Evolutionary conservation across 345 rosid genomes (phyloP).

Genomic region (Boechera stricta): DNA sequence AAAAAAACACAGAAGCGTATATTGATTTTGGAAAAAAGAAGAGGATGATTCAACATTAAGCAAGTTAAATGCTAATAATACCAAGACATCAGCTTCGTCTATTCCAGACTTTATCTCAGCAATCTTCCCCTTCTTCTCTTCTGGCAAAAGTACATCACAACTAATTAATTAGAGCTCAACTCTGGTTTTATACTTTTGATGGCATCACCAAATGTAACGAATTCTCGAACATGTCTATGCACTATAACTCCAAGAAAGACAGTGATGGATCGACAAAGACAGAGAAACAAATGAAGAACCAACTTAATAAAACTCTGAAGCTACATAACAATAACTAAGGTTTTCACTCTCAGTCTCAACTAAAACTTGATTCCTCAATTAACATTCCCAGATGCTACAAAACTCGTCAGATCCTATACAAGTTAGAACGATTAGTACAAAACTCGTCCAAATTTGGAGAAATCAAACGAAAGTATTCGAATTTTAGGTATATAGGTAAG

Average conservation of each 20-base stretch:
- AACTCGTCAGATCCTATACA: conserved; percentile 15
- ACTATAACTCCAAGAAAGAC: background rate
- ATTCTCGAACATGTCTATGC: conserved; percentile 4
- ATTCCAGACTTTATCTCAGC: conserved; percentile 71
- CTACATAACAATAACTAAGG: background rate
- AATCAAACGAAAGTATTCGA: background rate
- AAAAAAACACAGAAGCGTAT: background rate
- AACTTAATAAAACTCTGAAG: background rate
- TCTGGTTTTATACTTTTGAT: background rate
- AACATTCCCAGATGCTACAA: background rate
- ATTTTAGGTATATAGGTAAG: background rate
- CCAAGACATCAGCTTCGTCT: conserved; percentile 90
- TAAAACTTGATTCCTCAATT: background rate
- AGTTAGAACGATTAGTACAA: background rate
- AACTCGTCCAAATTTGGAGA: background rate
- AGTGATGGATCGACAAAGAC: background rate
- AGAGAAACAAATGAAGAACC: too few species aligned
- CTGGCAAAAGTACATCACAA: conserved; percentile 48
- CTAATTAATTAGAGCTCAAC: background rate
- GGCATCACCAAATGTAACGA: background rate
- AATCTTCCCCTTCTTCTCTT: conserved; percentile 59
- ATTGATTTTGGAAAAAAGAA: background rate
- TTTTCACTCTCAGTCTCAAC: background rate
- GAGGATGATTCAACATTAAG: background rate
- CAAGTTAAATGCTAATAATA: conserved; percentile 28